Base-by-base conservation (phyloP, 495 filamentous ascomycete species). In the Annulohypoxylon stygium region DNA sequence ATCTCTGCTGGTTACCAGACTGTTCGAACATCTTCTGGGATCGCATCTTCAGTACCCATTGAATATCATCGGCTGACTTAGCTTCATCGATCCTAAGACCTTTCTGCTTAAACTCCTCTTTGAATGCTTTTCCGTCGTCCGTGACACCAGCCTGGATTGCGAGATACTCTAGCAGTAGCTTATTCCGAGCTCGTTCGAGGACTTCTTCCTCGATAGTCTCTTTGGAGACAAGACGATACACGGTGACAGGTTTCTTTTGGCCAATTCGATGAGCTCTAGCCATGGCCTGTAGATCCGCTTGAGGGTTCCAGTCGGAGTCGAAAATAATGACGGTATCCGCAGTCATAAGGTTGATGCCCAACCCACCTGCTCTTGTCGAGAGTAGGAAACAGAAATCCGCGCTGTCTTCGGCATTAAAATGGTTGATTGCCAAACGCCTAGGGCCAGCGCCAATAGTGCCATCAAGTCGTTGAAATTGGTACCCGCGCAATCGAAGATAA, bases 231-330 rank as follows among this genome's bases (percentile, higher is more conserved):
- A 99, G 85, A 30, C 96, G 89, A 76, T 98, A 99, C 34, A 99
- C 93, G 73, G 90, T 98, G 65, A 99, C 96, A 41, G 97, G 94
- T 62, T 89, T 93, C 76, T 94, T 97, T 81, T 99, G 96, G 1
- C 96, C 96, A 63, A 99, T 99, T 74, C 96, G 91, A 81, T 99
- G 97, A 54, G 97, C 97, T 73, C 96, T 90, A 50, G 96, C 95
- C 96, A 99, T 99, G 18, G 96, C 96, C 75, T 99, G 96, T 61
- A 99, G 83, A 85, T 99, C 96, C 0, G 96, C 96, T 78, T 99
- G 96, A 12, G 96, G 96, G 69, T 99, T 99, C 97, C 97, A 99
- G 77, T 99, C 96, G 0, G 97, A 98, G 78, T 99, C 96, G 75
- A 98, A 98, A 45, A 99, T 88, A 71, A 99, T 93, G 66, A 99